phyloP scores from a whole-genome alignment of 306 rosid species.

The Adenanthera pavonina region DNA sequence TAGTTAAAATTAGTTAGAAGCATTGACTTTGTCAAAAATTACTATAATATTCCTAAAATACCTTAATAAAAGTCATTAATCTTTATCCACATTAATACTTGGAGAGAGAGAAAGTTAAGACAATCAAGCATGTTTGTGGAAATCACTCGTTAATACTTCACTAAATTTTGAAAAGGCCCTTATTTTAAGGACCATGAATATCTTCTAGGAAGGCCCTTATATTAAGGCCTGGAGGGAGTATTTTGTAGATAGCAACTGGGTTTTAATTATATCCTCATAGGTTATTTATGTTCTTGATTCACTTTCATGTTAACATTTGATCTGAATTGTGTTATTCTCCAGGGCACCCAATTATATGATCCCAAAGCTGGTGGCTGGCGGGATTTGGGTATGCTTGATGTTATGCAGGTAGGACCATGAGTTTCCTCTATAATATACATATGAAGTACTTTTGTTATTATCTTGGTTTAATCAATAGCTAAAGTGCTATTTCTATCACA shows the following conservation, averaged over 20 bases:
- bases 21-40: too few species aligned
- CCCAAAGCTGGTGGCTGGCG: conserved; percentile 99
- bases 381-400: conserved; percentile 99
- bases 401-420: conserved; percentile 78
- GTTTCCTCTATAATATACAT: conserved; percentile 30
- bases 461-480: conserved; percentile 1
- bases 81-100: too few species aligned
- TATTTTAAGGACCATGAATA: too few species aligned
- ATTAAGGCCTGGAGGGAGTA: too few species aligned
- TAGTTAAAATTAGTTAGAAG: too few species aligned
- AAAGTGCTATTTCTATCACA: conserved; percentile 37
- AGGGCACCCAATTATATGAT: conserved; percentile 98
- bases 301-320: conserved; percentile 27
- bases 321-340: conserved; percentile 38
- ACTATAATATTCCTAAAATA: too few species aligned
- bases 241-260: conserved; percentile 28
- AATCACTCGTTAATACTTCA: too few species aligned
- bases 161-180: too few species aligned
- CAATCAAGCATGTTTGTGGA: too few species aligned
- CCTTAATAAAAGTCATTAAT: too few species aligned
- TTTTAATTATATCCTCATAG: conserved; percentile 9
- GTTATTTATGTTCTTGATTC: conserved; percentile 29
- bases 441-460: conserved; percentile 26
- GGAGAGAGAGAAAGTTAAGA: too few species aligned
- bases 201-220: too few species aligned